Conservation (phyloP, 2,329 filamentous ascomycete genomes). For the Aureobasidium sp. region DNA sequence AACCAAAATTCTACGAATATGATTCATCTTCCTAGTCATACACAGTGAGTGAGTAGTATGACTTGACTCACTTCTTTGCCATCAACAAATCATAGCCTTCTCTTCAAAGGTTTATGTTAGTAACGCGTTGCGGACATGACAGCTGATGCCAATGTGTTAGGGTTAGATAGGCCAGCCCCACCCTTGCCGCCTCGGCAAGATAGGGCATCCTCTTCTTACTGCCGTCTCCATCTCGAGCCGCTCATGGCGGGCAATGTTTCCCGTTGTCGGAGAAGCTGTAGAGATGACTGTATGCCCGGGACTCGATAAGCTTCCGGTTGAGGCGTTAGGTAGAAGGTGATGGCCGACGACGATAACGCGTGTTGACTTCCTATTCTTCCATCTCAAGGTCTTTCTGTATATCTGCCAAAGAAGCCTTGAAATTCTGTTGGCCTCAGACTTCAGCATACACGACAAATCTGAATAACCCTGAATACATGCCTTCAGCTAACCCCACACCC, state of each 20-base stretch:
- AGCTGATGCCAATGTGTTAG: neutral
- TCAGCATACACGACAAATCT: too few species aligned
- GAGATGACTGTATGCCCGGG: neutral
- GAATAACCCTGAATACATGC: too few species aligned
- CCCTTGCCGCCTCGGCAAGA: constrained; percentile 9
- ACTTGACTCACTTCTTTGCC: too few species aligned
- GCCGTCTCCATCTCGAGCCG: neutral
- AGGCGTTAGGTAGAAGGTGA: neutral
- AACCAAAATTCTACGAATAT: neutral
- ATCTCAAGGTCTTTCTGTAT: neutral
- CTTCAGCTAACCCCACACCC: neutral
- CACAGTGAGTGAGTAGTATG: neutral
- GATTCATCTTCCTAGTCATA: neutral
- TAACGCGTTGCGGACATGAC: too few species aligned
- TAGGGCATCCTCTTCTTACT: neutral
- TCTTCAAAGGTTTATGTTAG: too few species aligned
- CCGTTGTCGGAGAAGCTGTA: neutral
- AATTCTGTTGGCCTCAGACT: too few species aligned
- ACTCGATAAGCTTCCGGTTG: neutral
- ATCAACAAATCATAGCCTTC: too few species aligned
- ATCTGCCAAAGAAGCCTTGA: neutral
- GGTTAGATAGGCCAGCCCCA: constrained; percentile 8
- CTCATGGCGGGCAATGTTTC: neutral
- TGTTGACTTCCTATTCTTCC: neutral
- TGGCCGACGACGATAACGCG: constrained; percentile 7